Percentiles rank a stretch among this genome's conserved stretches.
These are phyloP conservation scores for Annulohypoxylon truncatum DNA, from an alignment of 2,329 filamentous ascomycete genomes.

Conservation along the genomic window DNA sequence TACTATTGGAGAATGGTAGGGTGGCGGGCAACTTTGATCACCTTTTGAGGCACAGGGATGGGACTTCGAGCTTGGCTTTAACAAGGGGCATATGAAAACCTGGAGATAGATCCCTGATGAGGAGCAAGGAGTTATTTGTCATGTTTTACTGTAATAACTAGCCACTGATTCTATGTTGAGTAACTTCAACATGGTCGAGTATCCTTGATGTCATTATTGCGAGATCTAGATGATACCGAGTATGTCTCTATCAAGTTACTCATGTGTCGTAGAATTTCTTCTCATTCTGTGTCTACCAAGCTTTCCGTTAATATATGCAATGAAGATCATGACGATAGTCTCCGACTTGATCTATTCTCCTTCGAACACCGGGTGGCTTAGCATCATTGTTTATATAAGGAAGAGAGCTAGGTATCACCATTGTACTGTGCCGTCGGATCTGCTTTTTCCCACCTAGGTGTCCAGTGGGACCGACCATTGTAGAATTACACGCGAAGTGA, in stretches of 20 bases:
- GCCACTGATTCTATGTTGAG: background rate
- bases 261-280: background rate
- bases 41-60: constrained; percentile 1
- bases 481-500: background rate
- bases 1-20: background rate
- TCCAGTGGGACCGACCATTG: constrained; percentile 3
- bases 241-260: background rate
- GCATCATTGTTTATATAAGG: constrained; percentile 23
- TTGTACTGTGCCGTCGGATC: constrained; percentile 14
- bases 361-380: constrained; percentile 21
- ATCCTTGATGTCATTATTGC: background rate
- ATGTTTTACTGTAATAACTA: constrained; percentile 15
- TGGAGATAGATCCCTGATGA: background rate
- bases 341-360: background rate
- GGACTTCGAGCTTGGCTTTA: background rate
- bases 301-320: background rate
- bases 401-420: background rate
- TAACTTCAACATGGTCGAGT: constrained; percentile 4
- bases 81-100: constrained; percentile 2
- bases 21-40: constrained; percentile 1
- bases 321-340: constrained; percentile 4
- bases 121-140: constrained; percentile 15
- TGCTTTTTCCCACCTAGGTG: background rate
- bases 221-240: background rate
- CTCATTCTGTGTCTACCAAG: background rate